Evolutionary conservation across 306 rosid genomes (phyloP), one percentile per base, ranked within the genome.

Genomic region (Pyrus communis): DNA sequence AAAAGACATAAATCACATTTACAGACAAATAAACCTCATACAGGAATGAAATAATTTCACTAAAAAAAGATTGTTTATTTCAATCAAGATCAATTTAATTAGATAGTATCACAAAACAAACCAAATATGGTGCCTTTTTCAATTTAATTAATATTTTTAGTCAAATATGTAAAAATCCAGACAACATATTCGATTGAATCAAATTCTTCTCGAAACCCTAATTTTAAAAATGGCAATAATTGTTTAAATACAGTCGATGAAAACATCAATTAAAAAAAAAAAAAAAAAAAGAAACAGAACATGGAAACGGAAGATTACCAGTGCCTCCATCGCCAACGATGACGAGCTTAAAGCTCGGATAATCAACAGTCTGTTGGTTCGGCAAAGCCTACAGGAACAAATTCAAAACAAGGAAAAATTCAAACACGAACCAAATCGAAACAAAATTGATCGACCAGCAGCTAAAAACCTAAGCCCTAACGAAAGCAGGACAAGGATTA

Each of bases 271-370:
- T 57, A 7, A 63, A 14, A 63, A 13, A 49, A 70, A 42, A 17
- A 63, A 13, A 40, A 70, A 42, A 17, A 21, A 21, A 4, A 0
- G 14, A n/a, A 19, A 23, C 4, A 10, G 14, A 9, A 60, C 14
- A 5, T 4, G 43, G 23, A 3, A 52, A 3, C 30, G 9, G 10
- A 43, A 23, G 19, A 4, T 15, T 69, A 89, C 93, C 92, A 51
- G 96, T 89, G 80, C 97, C 94, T 42, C 94, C 97, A 70, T 89
- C 97, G 68, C 97, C 94, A 45, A 88, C 92, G 42, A 91, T 77
- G 71, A 89, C 94, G 19, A 91, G 88, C 89, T 91, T 91, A 83
- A 89, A 91, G 82, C 91, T 91, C 3, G 93, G 97, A 38, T 86
- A 91, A 33, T 81, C 88, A 12, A 90, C 90, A 12, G 80, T 76